These are phyloP conservation scores for Paulownia fortunei DNA, from an alignment of 257 asterid species.

Conservation along the genomic window DNA sequence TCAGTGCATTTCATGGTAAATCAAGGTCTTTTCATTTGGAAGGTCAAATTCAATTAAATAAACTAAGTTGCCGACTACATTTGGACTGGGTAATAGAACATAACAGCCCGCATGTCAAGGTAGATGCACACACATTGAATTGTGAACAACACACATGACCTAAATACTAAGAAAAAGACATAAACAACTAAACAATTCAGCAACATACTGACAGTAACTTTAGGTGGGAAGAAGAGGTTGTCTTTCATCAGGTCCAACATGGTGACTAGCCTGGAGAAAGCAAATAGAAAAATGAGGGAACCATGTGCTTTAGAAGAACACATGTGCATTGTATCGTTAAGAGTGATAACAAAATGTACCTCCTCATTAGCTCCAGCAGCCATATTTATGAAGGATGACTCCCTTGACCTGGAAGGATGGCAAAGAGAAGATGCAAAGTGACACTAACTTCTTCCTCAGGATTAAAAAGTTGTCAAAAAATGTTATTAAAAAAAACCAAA, in stretches of 20 bases:
- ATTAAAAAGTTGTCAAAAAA: not conserved
- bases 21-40: not conserved
- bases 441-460: slow-evolving; percentile 18
- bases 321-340: slow-evolving; percentile 25
- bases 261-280: slow-evolving; percentile 73
- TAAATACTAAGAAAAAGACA: slow-evolving; percentile 9
- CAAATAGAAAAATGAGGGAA: slow-evolving; percentile 30
- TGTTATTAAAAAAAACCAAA: slow-evolving; percentile 2
- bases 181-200: slow-evolving; percentile 15
- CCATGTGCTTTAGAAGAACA: slow-evolving; percentile 16
- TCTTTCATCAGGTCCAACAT: slow-evolving; percentile 69
- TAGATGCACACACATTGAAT: not conserved
- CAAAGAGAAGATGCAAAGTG: slow-evolving; percentile 28
- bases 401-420: slow-evolving; percentile 65
- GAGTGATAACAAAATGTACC: slow-evolving; percentile 46
- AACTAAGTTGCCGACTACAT: not conserved
- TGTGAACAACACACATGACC: not conserved
- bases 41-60: not conserved
- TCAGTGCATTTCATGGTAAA: not conserved
- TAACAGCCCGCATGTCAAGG: not conserved
- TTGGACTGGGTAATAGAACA: not conserved
- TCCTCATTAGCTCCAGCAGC: slow-evolving; percentile 94
- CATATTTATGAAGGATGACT: slow-evolving; percentile 75
- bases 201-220: slow-evolving; percentile 41
- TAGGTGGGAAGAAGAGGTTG: slow-evolving; percentile 79